A percentile compares a stretch with the other conserved stretches of the same genome.
Evolutionary conservation across 2,329 filamentous ascomycete species (phyloP).

Genomic region (Alternaria sp.): DNA sequence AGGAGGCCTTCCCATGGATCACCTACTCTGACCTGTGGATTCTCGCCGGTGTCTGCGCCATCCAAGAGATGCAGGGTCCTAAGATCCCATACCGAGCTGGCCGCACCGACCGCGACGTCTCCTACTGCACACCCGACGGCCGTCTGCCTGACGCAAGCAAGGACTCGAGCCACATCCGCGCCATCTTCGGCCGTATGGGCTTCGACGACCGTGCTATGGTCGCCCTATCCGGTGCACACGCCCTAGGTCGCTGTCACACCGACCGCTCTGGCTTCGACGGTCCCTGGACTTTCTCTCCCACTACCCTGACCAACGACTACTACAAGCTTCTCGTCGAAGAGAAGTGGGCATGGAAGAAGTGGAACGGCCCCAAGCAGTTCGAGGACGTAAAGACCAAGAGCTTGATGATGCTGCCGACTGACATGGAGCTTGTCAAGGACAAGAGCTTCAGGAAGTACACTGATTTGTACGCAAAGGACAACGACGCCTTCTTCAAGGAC

Average conservation of each 20-base stretch:
- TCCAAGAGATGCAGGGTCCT: conserved; percentile 96
- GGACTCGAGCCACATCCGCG: conserved; percentile 79
- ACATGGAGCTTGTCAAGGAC: conserved; percentile 87
- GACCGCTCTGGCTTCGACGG: conserved; percentile 89
- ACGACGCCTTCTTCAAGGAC: conserved; percentile 91
- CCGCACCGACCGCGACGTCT: conserved; percentile 78
- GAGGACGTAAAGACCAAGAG: conserved; percentile 87
- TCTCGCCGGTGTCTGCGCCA: conserved; percentile 79
- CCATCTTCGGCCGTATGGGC: conserved; percentile 96
- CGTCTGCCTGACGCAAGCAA: conserved; percentile 84
- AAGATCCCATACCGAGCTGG: conserved; percentile 88
- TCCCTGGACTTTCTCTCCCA: conserved; percentile 82
- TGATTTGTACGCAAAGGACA: conserved; percentile 90
- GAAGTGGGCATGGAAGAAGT: conserved; percentile 98
- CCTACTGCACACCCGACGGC: conserved; percentile 91
- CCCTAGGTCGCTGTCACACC: conserved; percentile 83
- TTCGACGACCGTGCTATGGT: conserved; percentile 98
- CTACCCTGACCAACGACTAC: conserved; percentile 90
- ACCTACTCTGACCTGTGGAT: conserved; percentile 97
- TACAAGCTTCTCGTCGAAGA: conserved; percentile 86
- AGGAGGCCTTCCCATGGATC: conserved; percentile 93
- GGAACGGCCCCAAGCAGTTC: conserved; percentile 90
- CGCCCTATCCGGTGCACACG: conserved; percentile 84
- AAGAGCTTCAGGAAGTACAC: conserved; percentile 83
- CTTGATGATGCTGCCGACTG: conserved; percentile 97